A percentile compares a stretch with the other conserved stretches of the same genome.
These are phyloP conservation scores for Camillea tinctor DNA, from an alignment of 2,329 filamentous ascomycete genomes.

Conservation along the genomic window DNA sequence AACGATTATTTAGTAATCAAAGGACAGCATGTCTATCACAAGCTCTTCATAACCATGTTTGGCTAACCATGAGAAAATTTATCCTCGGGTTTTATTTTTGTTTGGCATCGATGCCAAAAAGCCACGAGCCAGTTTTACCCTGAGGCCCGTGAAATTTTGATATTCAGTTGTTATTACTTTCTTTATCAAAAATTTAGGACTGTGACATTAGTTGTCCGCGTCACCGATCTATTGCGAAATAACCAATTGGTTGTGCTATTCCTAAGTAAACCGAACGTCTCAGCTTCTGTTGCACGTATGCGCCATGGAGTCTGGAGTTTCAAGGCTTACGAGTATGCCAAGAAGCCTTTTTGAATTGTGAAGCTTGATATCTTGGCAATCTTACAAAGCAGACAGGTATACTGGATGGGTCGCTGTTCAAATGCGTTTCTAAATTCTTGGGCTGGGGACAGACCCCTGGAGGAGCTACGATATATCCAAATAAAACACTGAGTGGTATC, in stretches of 20 bases:
- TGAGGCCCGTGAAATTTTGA: neutral
- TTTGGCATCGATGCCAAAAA: too few relatives aligned
- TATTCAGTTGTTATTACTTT: neutral
- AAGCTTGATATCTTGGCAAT: neutral
- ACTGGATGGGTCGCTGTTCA: too few relatives aligned
- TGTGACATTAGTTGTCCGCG: neutral
- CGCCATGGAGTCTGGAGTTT: neutral
- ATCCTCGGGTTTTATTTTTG: neutral
- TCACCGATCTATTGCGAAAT: neutral
- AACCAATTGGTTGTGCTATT: neutral
- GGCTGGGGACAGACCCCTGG: too few relatives aligned
- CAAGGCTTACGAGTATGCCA: neutral
- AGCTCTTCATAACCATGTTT: neutral
- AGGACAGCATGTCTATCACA: neutral
- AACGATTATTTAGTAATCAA: neutral
- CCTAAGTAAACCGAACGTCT: neutral
- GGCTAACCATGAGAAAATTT: neutral
- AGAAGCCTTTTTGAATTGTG: neutral
- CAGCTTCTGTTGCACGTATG: neutral
- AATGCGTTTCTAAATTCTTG: too few relatives aligned
- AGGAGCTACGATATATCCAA: too few relatives aligned
- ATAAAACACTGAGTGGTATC: too few relatives aligned
- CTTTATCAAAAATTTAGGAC: neutral
- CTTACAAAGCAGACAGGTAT: too few relatives aligned
- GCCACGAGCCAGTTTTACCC: neutral